Evolutionary conservation across 805 yeast genomes (phyloP).

Genomic region (Cephaloascus fragrans): DNA sequence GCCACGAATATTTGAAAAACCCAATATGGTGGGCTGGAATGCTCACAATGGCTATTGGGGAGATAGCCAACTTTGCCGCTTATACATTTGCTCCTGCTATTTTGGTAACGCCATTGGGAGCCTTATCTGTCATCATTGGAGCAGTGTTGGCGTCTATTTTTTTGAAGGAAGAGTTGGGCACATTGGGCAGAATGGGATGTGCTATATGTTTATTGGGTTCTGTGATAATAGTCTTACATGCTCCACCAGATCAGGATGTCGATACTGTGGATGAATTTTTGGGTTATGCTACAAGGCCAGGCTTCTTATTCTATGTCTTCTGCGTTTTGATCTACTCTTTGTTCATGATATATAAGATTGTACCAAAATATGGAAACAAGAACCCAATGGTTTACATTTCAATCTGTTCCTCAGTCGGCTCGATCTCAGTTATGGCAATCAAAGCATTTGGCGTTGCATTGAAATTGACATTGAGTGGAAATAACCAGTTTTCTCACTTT

Average conservation of each 20-base stretch:
- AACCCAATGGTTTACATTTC: constrained; percentile 87
- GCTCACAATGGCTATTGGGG: constrained; percentile 84
- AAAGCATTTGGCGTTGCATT: constrained; percentile 91
- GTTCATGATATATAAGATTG: constrained; percentile 75
- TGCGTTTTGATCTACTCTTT: constrained; percentile 58
- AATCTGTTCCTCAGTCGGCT: constrained; percentile 84
- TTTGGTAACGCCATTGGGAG: constrained; percentile 86
- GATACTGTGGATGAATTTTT: constrained; percentile 83
- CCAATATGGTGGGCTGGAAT: constrained; percentile 96
- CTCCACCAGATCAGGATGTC: constrained; percentile 90
- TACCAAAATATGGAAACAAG: constrained; percentile 68
- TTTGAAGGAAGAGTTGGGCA: constrained; percentile 78
- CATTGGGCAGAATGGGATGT: constrained; percentile 86
- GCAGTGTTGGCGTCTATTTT: constrained; percentile 84
- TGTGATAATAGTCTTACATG: constrained; percentile 80
- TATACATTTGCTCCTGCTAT: constrained; percentile 94
- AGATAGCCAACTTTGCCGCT: constrained; percentile 87
- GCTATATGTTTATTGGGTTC: constrained; percentile 85
- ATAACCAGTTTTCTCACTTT: constrained; percentile 77
- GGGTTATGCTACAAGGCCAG: constrained; percentile 69
- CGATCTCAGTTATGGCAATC: constrained; percentile 84
- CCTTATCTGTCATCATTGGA: constrained; percentile 82
- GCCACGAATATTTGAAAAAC: constrained; percentile 68
- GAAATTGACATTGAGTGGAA: constrained; percentile 74
- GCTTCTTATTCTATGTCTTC: constrained; percentile 57